Conservation (phyloP, 208 protist species). For the Endotrypanum monterogeii region DNA sequence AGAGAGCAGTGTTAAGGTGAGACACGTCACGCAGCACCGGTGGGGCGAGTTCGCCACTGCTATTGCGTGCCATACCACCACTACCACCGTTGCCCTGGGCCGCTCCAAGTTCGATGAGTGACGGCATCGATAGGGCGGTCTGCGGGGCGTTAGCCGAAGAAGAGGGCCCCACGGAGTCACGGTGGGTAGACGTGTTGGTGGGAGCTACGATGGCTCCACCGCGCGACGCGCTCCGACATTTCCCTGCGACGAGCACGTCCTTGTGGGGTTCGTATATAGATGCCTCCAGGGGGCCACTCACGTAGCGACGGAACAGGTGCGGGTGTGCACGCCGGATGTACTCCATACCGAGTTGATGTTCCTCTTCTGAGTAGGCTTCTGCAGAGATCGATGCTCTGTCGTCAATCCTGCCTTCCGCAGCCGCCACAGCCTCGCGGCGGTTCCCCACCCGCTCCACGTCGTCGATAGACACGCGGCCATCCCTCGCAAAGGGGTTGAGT, state of each 20-base stretch:
- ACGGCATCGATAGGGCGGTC: neutral
- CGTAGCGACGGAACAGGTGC: constrained; percentile 67
- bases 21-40: constrained; percentile 17
- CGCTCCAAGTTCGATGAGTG: neutral
- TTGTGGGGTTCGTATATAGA: neutral
- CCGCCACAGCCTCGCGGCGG: constrained; percentile 19
- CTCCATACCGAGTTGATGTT: constrained; percentile 68
- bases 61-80: too few relatives aligned
- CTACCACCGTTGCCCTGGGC: neutral
- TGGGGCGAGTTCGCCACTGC: neutral
- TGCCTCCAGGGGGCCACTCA: neutral
- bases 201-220: neutral
- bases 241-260: too few relatives aligned
- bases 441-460: constrained; percentile 28
- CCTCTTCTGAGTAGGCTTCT: constrained; percentile 54
- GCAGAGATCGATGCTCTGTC: neutral
- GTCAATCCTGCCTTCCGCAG: neutral
- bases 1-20: constrained; percentile 29
- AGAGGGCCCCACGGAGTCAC: neutral
- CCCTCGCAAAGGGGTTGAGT: constrained; percentile 64
- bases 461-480: constrained; percentile 56
- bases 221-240: neutral
- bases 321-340: constrained; percentile 71
- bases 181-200: too few relatives aligned
- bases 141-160: neutral